Evolutionary conservation across 1,284 basidiomycete genomes (phyloP).

Genomic region (Ustilago vetiveriae): DNA sequence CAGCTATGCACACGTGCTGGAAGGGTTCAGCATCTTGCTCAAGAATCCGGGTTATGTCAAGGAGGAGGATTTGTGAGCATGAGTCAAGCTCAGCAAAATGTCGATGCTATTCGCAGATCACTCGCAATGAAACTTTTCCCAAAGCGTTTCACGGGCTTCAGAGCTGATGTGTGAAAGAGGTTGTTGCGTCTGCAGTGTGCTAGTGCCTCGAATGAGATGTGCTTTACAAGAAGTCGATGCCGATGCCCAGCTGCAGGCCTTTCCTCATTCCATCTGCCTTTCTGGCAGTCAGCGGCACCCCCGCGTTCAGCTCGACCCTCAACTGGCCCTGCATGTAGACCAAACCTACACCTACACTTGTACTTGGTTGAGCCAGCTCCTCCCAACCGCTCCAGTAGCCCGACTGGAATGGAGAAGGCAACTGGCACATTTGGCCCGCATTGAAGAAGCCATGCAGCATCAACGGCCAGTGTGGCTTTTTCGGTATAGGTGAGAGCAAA

Average conservation of each 20-base stretch:
- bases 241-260: constrained; percentile 91
- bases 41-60: constrained; percentile 69
- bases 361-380: constrained; percentile 67
- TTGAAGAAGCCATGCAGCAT: constrained; percentile 88
- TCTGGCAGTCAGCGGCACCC: constrained; percentile 82
- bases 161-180: too few relatives aligned
- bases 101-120: too few relatives aligned
- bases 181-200: too few relatives aligned
- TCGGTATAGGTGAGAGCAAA: constrained; percentile 81
- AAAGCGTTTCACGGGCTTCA: too few relatives aligned
- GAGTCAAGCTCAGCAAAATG: too few relatives aligned
- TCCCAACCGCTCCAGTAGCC: not conserved
- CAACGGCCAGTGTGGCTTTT: constrained; percentile 84
- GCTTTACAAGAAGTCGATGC: constrained; percentile 70
- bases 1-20: constrained; percentile 76
- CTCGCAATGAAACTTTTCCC: not conserved
- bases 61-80: constrained; percentile 49
- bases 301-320: constrained; percentile 89
- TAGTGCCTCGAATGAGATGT: too few relatives aligned
- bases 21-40: constrained; percentile 65
- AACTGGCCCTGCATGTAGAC: constrained; percentile 87
- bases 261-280: constrained; percentile 80
- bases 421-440: constrained; percentile 79
- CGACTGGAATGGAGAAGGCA: constrained; percentile 51
- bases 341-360: constrained; percentile 88